Evolutionary conservation across 2,329 filamentous ascomycete species (phyloP), one percentile per base, ranked within the genome.

Genomic region (Cytospora piceae): DNA sequence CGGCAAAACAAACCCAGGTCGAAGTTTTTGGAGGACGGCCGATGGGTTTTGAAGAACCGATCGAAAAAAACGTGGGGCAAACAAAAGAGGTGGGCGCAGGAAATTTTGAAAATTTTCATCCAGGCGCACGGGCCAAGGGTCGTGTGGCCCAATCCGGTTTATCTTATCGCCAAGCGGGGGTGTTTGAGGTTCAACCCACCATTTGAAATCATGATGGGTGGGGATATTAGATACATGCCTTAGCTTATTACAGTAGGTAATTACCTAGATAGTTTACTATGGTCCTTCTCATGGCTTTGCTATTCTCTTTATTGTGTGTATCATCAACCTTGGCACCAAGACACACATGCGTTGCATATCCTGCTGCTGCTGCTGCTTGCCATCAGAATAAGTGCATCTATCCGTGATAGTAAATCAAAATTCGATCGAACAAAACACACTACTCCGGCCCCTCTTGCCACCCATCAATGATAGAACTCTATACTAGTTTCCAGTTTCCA

Each of bases 21-120:
- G 49, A 52, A 55, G 51, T 61, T 56, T 60, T 56, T 42, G 51
- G 29, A 61, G 61, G 60, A 54, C 64, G 54, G 64, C 51, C 6
- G 54, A 67, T 67, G 65, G 65, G 63, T 65, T 67, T 67, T 67
- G 58, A 58, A 24, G 46, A 24, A 61, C 31, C 62, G 58, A 56
- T 55, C 54, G 55, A 56, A 66, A 51, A 59, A 62, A 66, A 46
- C 64, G 64, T 67, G 62, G 65, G 65, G 62, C 62, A 53, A 55
- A 15, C 49, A 59, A 67, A 61, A 61, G 29, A 56, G 58, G 34
- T 49, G 57, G 59, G 62, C 54, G 58, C 61, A 61, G 63, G 62
- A 61, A 64, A 63, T 63, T 58, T 66, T 66, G 62, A 61, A 64
- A 63, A 66, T 55, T 66, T 66, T 66, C 61, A 63, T 54, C 60